phyloP scores from a whole-genome alignment of 345 rosid genomes.

The Carallia pectinifolia region DNA sequence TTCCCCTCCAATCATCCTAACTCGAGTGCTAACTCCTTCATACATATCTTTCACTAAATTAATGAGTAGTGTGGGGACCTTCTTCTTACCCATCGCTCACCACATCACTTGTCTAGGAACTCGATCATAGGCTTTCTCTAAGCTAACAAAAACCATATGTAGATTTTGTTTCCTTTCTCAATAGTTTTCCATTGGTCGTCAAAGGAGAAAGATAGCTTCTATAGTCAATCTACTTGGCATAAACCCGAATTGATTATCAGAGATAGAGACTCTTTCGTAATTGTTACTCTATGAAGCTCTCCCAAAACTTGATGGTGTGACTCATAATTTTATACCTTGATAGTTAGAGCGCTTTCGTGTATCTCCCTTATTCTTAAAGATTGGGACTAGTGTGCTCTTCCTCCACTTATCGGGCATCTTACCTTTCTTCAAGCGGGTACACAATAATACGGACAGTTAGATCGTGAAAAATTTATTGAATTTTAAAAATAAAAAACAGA shows the following conservation, averaged over 20 bases:
- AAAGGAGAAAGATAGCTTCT: not conserved
- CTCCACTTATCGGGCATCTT: not conserved
- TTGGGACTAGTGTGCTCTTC: not conserved
- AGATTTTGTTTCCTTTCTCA: not conserved
- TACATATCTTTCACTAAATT: too few relatives aligned
- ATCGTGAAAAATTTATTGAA: too few relatives aligned
- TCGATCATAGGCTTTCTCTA: too few relatives aligned
- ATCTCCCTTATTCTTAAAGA: not conserved
- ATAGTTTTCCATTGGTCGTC: not conserved
- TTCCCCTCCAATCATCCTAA: too few relatives aligned
- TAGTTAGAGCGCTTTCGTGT: too few relatives aligned
- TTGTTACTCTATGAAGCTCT: not conserved
- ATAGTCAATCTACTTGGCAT: not conserved
- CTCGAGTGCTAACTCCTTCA: too few relatives aligned
- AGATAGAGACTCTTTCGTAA: not conserved
- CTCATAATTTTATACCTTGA: not conserved
- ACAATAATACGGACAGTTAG: too few relatives aligned
- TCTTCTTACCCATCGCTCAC: too few relatives aligned
- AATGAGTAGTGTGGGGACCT: too few relatives aligned
- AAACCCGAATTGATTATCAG: conserved; percentile 17
- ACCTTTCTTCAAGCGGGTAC: not conserved
- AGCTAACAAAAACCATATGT: not conserved
- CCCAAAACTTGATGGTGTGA: not conserved
- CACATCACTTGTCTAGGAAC: too few relatives aligned
- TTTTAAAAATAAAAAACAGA: too few relatives aligned